Conservation (phyloP, 306 rosid species). For the Adenanthera pavonina region DNA sequence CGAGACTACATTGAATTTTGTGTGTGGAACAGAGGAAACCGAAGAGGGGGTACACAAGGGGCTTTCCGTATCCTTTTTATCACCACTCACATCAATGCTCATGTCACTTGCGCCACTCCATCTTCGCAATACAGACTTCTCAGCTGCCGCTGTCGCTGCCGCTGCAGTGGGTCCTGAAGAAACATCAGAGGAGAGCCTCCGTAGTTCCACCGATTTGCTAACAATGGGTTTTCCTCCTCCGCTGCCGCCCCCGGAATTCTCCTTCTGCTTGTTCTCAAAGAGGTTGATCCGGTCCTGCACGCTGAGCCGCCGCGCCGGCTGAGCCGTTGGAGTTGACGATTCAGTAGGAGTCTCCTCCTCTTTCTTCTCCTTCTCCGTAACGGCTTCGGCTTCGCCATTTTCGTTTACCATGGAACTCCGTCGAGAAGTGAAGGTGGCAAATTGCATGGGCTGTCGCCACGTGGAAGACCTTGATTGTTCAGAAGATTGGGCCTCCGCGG, state of each 20-base stretch:
- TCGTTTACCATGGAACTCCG: conserved; percentile 39
- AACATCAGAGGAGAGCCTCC: conserved; percentile 83
- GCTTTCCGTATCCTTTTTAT: conserved; percentile 72
- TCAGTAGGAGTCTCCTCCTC: conserved; percentile 43
- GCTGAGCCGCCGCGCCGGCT: conserved; percentile 74
- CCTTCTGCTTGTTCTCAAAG: conserved; percentile 96
- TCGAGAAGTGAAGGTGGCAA: conserved; percentile 43
- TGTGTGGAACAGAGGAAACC: conserved; percentile 47
- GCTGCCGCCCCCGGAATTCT: conserved; percentile 51
- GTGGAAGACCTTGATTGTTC: conserved; percentile 52
- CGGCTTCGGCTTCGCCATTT: conserved; percentile 51
- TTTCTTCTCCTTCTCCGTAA: conserved; percentile 41
- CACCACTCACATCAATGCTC: conserved; percentile 86
- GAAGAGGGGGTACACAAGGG: conserved; percentile 71
- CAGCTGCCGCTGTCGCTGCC: conserved; percentile 25
- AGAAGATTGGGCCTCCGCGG: not conserved
- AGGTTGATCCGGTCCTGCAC: conserved; percentile 97
- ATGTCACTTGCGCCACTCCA: conserved; percentile 97
- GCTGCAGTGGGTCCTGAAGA: conserved; percentile 41
- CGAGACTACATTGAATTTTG: conserved; percentile 32
- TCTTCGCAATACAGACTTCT: conserved; percentile 71
- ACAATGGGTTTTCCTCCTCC: conserved; percentile 60
- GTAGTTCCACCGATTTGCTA: conserved; percentile 70
- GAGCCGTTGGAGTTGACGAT: conserved; percentile 46
- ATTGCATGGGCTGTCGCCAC: conserved; percentile 62